Evolutionary conservation across 192 early-diverging fungal genomes (phyloP), one percentile per base, ranked within the genome.

Genomic region (Irineochytrium annulatum): DNA sequence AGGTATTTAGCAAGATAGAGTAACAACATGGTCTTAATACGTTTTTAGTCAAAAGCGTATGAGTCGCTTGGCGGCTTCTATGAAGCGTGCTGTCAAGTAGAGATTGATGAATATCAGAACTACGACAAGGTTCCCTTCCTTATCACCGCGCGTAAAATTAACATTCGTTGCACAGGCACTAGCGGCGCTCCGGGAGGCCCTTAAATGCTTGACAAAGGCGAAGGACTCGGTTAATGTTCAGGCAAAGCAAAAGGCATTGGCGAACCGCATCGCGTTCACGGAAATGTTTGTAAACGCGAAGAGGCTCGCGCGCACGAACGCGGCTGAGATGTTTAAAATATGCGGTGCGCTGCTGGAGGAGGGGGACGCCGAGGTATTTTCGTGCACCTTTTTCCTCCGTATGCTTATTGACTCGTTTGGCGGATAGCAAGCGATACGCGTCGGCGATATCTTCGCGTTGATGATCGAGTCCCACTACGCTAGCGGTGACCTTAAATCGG

Each of bases 31-130:
- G n/a, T n/a, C n/a, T 8, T 41, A 8, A 13, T n/a, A 41, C 8
- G 37, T n/a, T 41, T 67, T 1, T 39, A 77, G 76, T 75, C 77
- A 11, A 77, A 76, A 35, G 77, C 80, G 20, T 77, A 59, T 37
- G 64, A 76, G 30, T 57, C 76, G 1, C 70, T 84, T 8, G 43
- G 73, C 3, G 34, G 62, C 2, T 84, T 84, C 52, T 84, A 80
- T 60, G 76, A 82, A 33, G 55, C 81, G 3, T 84, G 82, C 49
- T 76, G 72, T 16, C 75, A 75, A 49, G 65, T 81, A 24, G 82
- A 84, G 60, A 72, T 84, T 37, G 82, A 84, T 39, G 79, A 82
- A 63, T 84, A 74, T 43, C 78, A 79, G 59, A 82, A 80, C 62
- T 84, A 84, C 62, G 77, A 80, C 48, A 82, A 84, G 67, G 78